These are phyloP conservation scores for Naganishia liquefaciens DNA, from an alignment of 1,284 basidiomycete genomes.

Conservation along the genomic window DNA sequence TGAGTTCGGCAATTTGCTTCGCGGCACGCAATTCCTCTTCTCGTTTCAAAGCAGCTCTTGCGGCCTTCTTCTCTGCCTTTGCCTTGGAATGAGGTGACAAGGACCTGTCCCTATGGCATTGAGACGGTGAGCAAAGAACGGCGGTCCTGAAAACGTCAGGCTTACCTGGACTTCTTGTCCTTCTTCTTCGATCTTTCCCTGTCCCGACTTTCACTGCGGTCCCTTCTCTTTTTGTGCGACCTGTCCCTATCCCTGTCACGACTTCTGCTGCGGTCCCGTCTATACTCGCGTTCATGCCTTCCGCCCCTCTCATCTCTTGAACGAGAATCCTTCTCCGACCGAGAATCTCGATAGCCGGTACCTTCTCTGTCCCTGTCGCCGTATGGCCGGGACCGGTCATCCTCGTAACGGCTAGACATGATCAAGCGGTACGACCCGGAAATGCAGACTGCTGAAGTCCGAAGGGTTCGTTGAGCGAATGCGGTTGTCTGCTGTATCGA, in stretches of 20 bases:
- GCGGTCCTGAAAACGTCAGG: neutral
- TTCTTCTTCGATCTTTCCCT: slow-evolving; percentile 43
- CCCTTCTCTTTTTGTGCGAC: slow-evolving; percentile 37
- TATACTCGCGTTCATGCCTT: slow-evolving; percentile 34
- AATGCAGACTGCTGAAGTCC: no score
- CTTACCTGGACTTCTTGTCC: slow-evolving; percentile 48
- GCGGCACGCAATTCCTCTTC: slow-evolving; percentile 81
- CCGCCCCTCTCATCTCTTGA: slow-evolving; percentile 32
- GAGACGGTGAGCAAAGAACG: slow-evolving; percentile 11
- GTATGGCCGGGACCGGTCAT: slow-evolving; percentile 18
- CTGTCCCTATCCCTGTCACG: slow-evolving; percentile 36
- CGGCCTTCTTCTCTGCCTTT: slow-evolving; percentile 62
- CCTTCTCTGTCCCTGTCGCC: slow-evolving; percentile 30
- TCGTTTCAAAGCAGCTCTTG: slow-evolving; percentile 78
- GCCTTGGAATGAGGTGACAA: slow-evolving; percentile 53
- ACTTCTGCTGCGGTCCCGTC: slow-evolving; percentile 41
- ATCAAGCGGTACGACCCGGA: neutral
- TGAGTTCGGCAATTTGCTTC: slow-evolving; percentile 75
- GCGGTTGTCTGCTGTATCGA: no score
- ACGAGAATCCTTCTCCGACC: slow-evolving; percentile 28
- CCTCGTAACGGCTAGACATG: slow-evolving; percentile 23
- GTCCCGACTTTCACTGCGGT: slow-evolving; percentile 39
- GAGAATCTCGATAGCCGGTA: slow-evolving; percentile 1
- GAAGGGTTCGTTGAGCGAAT: no score
- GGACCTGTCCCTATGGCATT: slow-evolving; percentile 43